phyloP scores from a whole-genome alignment of 2,329 filamentous ascomycete genomes.

The Davidsoniella virescens region DNA sequence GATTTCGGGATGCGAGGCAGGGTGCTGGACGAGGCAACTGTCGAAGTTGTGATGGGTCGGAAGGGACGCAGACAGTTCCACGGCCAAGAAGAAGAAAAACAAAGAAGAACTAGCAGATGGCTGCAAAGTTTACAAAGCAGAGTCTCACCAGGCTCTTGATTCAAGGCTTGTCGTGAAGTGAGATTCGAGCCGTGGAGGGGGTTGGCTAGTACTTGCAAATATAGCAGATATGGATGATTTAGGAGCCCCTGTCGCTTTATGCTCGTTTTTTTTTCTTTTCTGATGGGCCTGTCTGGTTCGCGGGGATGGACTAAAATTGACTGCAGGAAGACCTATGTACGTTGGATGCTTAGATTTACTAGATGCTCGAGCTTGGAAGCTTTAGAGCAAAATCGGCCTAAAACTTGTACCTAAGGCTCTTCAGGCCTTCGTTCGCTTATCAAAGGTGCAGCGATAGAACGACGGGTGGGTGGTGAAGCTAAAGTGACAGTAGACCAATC shows the following conservation, averaged over 20 bases:
- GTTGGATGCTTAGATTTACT: not conserved
- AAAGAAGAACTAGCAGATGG: not conserved
- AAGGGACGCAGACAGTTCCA: not conserved
- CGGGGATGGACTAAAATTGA: not conserved
- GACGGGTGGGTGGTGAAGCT: not conserved
- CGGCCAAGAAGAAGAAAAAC: not conserved
- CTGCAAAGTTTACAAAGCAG: not conserved
- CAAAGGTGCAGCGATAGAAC: not conserved
- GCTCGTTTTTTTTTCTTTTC: not conserved
- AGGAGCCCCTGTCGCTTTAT: not conserved
- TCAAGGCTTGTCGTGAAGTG: constrained; percentile 1
- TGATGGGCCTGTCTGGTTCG: not conserved
- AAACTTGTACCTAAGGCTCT: constrained; percentile 2
- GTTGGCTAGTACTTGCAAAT: not conserved
- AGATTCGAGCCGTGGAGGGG: not conserved
- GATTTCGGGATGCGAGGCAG: not conserved
- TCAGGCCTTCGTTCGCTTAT: not conserved
- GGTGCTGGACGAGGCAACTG: not conserved
- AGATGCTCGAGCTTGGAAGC: not conserved
- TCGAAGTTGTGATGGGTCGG: not conserved
- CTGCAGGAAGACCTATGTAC: not conserved
- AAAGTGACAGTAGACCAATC: not conserved
- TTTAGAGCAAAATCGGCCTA: not conserved
- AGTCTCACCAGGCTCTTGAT: not conserved
- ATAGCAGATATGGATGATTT: not conserved